Conservation (phyloP, 768 basidiomycete genomes). For the Lactarius trivialis region DNA sequence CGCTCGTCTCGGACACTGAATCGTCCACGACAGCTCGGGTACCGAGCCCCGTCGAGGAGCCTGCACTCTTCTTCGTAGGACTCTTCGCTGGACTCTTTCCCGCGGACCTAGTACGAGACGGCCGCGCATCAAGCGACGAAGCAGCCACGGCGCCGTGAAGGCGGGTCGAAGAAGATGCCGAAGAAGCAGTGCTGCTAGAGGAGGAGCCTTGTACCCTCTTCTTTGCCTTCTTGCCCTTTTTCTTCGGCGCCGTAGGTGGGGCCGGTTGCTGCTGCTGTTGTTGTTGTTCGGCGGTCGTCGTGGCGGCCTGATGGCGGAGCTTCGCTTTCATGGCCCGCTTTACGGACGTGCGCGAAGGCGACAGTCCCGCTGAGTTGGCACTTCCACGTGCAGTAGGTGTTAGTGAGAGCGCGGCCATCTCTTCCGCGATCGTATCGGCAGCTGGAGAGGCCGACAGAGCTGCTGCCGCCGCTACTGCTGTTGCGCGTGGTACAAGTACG, state of each 20-base stretch:
- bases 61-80: too few relatives aligned
- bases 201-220: neutral
- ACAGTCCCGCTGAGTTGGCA: too few relatives aligned
- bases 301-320: neutral
- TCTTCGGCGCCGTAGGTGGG: slow-evolving; percentile 1
- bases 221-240: neutral
- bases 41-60: slow-evolving; percentile 25
- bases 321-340: neutral
- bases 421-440: neutral
- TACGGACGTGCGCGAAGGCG: neutral
- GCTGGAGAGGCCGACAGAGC: neutral
- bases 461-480: slow-evolving; percentile 46
- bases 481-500: slow-evolving; percentile 37
- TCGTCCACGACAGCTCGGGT: slow-evolving; percentile 46
- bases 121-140: neutral
- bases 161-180: neutral
- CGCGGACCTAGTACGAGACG: neutral
- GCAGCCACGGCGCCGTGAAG: neutral
- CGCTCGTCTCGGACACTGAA: slow-evolving; percentile 38
- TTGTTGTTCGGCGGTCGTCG: neutral
- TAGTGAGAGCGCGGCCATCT: slow-evolving; percentile 6
- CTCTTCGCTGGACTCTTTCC: neutral
- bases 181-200: neutral
- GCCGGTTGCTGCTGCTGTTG: neutral
- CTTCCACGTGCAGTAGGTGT: neutral